Base-by-base conservation (phyloP, 1,284 basidiomycete genomes). In the Volvariella volvacea region DNA sequence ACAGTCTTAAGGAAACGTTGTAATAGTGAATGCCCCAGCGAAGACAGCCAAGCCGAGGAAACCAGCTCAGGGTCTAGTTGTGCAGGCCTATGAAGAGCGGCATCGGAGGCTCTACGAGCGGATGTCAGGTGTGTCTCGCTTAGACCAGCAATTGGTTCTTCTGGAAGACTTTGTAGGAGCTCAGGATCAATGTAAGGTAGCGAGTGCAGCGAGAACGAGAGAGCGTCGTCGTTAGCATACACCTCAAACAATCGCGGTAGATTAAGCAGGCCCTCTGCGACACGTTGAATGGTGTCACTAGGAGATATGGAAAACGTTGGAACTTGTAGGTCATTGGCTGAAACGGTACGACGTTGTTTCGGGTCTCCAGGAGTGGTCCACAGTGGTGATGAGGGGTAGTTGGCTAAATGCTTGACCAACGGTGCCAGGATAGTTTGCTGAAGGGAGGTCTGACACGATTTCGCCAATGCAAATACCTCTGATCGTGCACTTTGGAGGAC, bases 291-390 rank as follows among this genome's bases (percentile, higher is more conserved):
- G 1, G 79, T 83, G 46, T 92, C 88, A 36, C 85, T 96, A 0
- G 93, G 93, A 9, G 88, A 91, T 12, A 94, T 74, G 1, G 92
- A 96, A 65, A 99, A 99, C 3, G 80, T 89, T 2, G 95, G 95
- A n/a, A 98, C 80, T 31, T 78, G 73, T 20, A 92, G 72, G 47
- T 91, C 87, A 60, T 74, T 78, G 31, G 69, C 62, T 40, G 65
- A 63, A 48, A 70, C 52, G 22, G 61, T 56, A 16, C 56, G 62
- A 32, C 61, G 65, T 4, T 66, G 57, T 45, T 68, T 74, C 3
- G 70, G 62, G 32, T 79, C 74, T 31, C 65, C 68, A 1, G 67
- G 53, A 2, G 70, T 68, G 3, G 74, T 67, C 92, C 93, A 97
- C 10, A 80, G 61, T 0, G 87, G 54, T 0, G 84, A 71, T 0